A percentile compares a stretch with the other conserved stretches of the same genome.
phyloP scores from a whole-genome alignment of 345 rosid genomes.

The Citrus cavaleriei region DNA sequence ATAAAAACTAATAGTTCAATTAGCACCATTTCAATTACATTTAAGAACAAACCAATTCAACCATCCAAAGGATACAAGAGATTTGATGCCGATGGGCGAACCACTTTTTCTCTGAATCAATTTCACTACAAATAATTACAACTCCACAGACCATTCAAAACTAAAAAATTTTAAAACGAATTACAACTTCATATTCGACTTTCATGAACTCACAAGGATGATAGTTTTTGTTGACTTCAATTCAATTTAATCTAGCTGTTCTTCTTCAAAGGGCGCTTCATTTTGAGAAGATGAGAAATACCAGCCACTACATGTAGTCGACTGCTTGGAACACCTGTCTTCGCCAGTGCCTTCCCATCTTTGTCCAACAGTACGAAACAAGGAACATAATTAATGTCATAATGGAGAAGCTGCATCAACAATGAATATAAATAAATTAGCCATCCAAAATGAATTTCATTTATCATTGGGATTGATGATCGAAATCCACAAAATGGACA shows the following conservation, averaged over 20 bases:
- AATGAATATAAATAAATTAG: not conserved
- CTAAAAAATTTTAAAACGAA: too few species aligned
- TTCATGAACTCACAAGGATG: not conserved
- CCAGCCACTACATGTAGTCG: slow-evolving; percentile 89
- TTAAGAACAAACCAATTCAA: not conserved
- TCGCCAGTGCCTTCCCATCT: slow-evolving; percentile 73
- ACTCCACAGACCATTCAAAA: too few species aligned
- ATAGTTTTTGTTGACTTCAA: not conserved
- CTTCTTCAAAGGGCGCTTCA: slow-evolving; percentile 42
- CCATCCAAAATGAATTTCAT: not conserved
- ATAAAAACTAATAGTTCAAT: not conserved
- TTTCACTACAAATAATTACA: not conserved
- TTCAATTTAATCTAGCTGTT: not conserved
- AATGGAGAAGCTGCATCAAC: slow-evolving; percentile 73
- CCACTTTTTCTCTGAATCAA: not conserved
- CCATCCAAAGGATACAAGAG: not conserved
- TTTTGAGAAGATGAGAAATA: slow-evolving; percentile 77
- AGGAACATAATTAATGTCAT: slow-evolving; percentile 85
- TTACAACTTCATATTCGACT: not conserved
- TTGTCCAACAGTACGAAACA: slow-evolving; percentile 91
- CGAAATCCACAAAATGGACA: not conserved
- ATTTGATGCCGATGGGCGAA: not conserved
- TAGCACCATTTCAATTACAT: not conserved
- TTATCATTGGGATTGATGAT: not conserved
- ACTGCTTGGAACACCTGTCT: slow-evolving; percentile 82